These are phyloP conservation scores for Metschnikowia henanensis DNA, from an alignment of 805 yeast species.

Conservation along the genomic window DNA sequence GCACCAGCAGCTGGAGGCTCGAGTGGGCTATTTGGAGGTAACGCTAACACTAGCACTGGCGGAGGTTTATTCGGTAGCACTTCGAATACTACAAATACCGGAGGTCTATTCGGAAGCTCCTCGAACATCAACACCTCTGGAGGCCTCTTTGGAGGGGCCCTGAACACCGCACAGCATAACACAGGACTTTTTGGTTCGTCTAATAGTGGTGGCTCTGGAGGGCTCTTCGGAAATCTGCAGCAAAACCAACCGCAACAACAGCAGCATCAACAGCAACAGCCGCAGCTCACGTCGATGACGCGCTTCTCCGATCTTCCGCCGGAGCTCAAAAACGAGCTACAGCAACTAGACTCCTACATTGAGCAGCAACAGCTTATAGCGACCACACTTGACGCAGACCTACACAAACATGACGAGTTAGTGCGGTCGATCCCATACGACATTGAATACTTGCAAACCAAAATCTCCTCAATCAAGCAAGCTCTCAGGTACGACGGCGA, in stretches of 20 bases:
- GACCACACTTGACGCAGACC: slow-evolving; percentile 61
- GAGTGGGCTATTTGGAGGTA: slow-evolving; percentile 13
- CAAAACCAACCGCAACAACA: slow-evolving; percentile 30
- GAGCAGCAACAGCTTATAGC: slow-evolving; percentile 74
- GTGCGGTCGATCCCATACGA: slow-evolving; percentile 75
- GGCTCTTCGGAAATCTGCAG: slow-evolving; percentile 16
- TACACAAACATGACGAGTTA: slow-evolving; percentile 59
- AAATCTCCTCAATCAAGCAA: slow-evolving; percentile 63
- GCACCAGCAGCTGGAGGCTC: slow-evolving; percentile 3
- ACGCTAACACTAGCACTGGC: slow-evolving; percentile 7
- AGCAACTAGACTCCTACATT: slow-evolving; percentile 68
- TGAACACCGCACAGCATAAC: slow-evolving; percentile 4
- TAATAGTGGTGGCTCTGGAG: slow-evolving; percentile 8
- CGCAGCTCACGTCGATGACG: slow-evolving; percentile 68
- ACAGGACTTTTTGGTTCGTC: slow-evolving; percentile 15
- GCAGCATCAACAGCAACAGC: slow-evolving; percentile 43
- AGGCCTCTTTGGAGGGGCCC: slow-evolving; percentile 34
- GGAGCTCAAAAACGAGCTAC: slow-evolving; percentile 65
- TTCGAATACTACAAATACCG: slow-evolving; percentile 9
- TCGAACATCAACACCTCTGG: slow-evolving; percentile 22
- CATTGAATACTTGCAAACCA: slow-evolving; percentile 59
- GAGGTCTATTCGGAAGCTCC: slow-evolving; percentile 21
- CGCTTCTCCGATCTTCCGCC: slow-evolving; percentile 74
- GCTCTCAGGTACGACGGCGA: slow-evolving; percentile 52
- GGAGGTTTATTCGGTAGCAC: slow-evolving; percentile 17